Conservation (phyloP, 225 moss, liverwort and hornwort species). For the Lunularia cruciata region DNA sequence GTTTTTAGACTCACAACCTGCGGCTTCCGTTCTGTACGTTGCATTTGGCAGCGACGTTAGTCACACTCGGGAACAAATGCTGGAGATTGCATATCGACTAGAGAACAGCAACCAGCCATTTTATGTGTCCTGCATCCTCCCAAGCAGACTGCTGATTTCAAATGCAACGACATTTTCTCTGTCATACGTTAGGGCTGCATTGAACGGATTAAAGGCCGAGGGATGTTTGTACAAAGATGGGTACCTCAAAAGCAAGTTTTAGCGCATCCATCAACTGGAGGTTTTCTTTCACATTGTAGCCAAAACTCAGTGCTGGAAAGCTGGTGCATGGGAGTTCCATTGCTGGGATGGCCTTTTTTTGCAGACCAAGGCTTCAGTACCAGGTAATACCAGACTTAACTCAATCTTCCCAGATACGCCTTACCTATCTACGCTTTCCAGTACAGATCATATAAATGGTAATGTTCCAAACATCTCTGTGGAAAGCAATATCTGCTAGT, state of each 20-base stretch:
- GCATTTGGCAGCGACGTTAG: slow-evolving; percentile 37
- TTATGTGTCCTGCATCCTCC: slow-evolving; percentile 36
- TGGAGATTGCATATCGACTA: slow-evolving; percentile 46
- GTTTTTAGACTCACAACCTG: slow-evolving; percentile 37
- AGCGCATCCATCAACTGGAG: slow-evolving; percentile 37
- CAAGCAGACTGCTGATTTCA: neutral
- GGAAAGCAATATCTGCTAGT: no score
- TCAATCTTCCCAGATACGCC: no score
- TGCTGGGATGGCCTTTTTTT: slow-evolving; percentile 36
- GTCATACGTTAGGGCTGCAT: slow-evolving; percentile 17
- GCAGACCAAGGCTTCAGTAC: slow-evolving; percentile 34
- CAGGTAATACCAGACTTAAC: slow-evolving; percentile 27
- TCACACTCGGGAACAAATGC: slow-evolving; percentile 26
- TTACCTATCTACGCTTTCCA: neutral
- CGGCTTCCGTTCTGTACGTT: slow-evolving; percentile 34
- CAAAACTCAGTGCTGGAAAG: slow-evolving; percentile 47
- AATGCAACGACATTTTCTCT: neutral
- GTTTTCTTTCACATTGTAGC: slow-evolving; percentile 42
- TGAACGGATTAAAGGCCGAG: slow-evolving; percentile 5
- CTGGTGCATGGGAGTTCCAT: slow-evolving; percentile 36
- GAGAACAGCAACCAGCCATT: slow-evolving; percentile 50
- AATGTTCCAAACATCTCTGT: neutral
- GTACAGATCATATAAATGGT: neutral
- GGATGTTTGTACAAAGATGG: slow-evolving; percentile 25
- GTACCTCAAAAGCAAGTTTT: slow-evolving; percentile 33